Evolutionary conservation across 1,284 basidiomycete genomes (phyloP), one percentile per base, ranked within the genome.

Genomic region (Irpex rosettiformis): DNA sequence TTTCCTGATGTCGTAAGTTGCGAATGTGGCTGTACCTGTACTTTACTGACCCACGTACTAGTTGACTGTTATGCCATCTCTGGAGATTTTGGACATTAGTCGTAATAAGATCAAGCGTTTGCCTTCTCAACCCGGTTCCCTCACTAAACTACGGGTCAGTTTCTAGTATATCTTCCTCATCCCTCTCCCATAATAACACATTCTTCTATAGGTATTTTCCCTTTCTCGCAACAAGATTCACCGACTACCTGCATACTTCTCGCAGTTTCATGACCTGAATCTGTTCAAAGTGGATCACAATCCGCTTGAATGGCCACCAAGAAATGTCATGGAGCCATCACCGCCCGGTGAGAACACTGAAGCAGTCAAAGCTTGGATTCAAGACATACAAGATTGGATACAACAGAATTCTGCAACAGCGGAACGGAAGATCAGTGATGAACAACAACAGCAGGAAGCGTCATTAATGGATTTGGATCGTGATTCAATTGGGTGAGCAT

Each of bases 61-160:
- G 94, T 80, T 98, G 56, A 92, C 91, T 55, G 77, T 86, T 22
- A 88, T 99, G 77, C 86, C 91, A 4, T 88, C 89, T 3, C 80
- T 99, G 61, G 96, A 99, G 74, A 97, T 96, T 58, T 78, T 99
- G 61, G 96, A 99, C 73, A 83, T 99, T 52, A 95, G 93, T 64
- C 88, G 93, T 64, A 99, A 99, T 77, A 94, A 90, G 75, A 86
- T 99, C 68, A 86, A 84, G 67, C 77, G 81, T 52, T 76, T 98
- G 37, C 96, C 96, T 7, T 76, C 83, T 1, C 79, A 86, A 58
- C 92, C 96, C 3, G 95, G 95, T 16, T 84, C 86, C 4, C 80
- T 99, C 16, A 75, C 84, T 54, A 83, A 89, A 56, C 86, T 99
- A 61, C 85, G 86, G 62, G 94, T 92, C 70, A 49, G 81, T 74